Base-by-base conservation (phyloP, 2,329 filamentous ascomycete species). In the Paracamarosporium sp. region DNA sequence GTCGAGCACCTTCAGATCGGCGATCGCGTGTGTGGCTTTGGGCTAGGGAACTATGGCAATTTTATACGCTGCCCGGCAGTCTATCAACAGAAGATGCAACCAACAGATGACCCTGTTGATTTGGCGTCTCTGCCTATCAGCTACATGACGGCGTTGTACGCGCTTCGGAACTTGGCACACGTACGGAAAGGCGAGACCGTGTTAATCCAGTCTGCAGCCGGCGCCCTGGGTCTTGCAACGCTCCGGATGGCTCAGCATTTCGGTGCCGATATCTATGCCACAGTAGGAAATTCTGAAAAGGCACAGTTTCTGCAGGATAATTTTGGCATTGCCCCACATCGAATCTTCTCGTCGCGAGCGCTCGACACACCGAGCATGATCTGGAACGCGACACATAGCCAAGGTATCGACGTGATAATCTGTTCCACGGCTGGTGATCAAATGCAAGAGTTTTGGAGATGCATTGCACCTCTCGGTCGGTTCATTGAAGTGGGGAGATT, bases 361-460 rank as follows among this genome's bases (percentile, higher is more conserved):
- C n/a, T n/a, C n/a, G n/a, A n/a, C n/a, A n/a, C n/a, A n/a, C n/a
- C n/a, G n/a, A n/a, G n/a, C n/a, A n/a, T n/a, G n/a, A n/a, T n/a
- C n/a, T n/a, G n/a, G n/a, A n/a, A n/a, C n/a, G n/a, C n/a, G n/a
- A 75, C 73, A 2, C 45, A 61, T 0, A 60, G 60, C 35, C 24
- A 52, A 9, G 74, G 74, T 15, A 63, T 76, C 4, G 69, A 76
- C 51, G 68, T 74, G 2, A 55, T 74, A 13, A 38, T 74, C 41
- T 68, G 73, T 54, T 56, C 62, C 4, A 27, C 56, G 4, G 50
- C 61, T 9, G 72, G 72, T 3, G 60, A 68, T 9, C 25, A 57
- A 7, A 58, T 74, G 17, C 47, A 62, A 2, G 50, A 55, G 31
- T 55, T 53, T 15, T 70, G 63, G 65, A 53, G 62, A 7, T 58